Base-by-base conservation (phyloP, 805 yeast genomes). In the Barnettozyma californica region DNA sequence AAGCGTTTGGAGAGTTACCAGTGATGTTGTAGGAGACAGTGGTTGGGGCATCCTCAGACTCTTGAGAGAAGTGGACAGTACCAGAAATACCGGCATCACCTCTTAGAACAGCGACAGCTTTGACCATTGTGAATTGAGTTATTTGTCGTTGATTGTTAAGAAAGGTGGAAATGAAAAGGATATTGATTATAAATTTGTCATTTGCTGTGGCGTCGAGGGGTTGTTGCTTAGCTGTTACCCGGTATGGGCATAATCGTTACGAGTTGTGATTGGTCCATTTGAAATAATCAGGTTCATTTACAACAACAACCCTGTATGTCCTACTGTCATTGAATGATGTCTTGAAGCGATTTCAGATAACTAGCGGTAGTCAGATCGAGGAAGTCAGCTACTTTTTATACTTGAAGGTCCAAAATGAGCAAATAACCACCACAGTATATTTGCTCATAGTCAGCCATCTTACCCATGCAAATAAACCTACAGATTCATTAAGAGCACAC, bases 41-140 rank as follows among this genome's bases (percentile, higher is more conserved):
- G 65, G 96, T 88, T 69, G 95, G 95, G 35, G 79, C 90, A 47
- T 75, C 63, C 68, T 87, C 97, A 44, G 85, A 64, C 44, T 73
- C 58, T 78, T 94, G 99, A 72, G 86, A 95, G 65, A 94, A 92
- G 58, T 79, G 71, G 60, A 94, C 97, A 56, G 78, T 71, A 67
- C 99, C 99, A 55, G 84, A 70, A 60, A 94, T 96, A 61, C 81
- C 82, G 52, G 95, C 79, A 68, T 90, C 97, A 63, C 99, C 99
- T 76, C 95, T 90, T 61, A 94, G 75, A 63, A 94, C 95, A 69
- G 98, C 98, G 68, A 94, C 97, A 78, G 52, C 52, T 42, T 49
- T 49, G 35, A 49, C 52, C 52, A 49, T 48, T 29, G 35, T 11
- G 10, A 35, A 36, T 29, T 44, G 37, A 29, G 26, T 37, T 40